Base-by-base conservation (phyloP, 2,329 filamentous ascomycete genomes). In the Xylaria sp. region DNA sequence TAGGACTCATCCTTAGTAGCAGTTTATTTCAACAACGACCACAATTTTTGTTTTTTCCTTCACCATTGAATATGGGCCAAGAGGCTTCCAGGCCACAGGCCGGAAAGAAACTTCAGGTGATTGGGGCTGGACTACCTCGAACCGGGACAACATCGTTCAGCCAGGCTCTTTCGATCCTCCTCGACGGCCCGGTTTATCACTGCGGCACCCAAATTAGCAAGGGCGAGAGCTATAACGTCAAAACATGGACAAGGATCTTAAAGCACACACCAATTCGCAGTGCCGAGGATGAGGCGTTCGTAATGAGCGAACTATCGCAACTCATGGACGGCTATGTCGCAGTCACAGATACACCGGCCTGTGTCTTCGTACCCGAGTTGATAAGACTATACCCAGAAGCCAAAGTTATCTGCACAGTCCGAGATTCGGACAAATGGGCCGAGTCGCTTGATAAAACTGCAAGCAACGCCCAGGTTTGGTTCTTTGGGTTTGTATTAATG, bases 341-440 rank as follows among this genome's bases (percentile, higher is more conserved):
- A 3, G 68, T 67, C 19, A 72, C 72, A 5, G 72, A 73, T 57
- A 64, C 64, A 3, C 70, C 71, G 1, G 68, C 62, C 0, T 66
- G 65, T 15, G 58, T 65, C 29, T 72, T 74, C 46, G 68, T 70
- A 1, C 68, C 65, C 2, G 73, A 74, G 47, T 58, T 74, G 15
- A 59, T 71, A 31, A 62, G 67, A 49, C 23, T 73, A 11, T 72
- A 72, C 44, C 71, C 71, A 1, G 70, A 74, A 31, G 69, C 71
- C 37, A 70, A 71, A 33, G 71, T 73, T 27, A 72, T 73, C 41
- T 71, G 69, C 60, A 72, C 70, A 1, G 53, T 69, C 27, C 65
- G 72, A 23, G 65, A 74, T 52, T 59, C 67, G 5, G 67, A 68
- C 29, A 61, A 55, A 25, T 75, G 73, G 72, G 69, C 66, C 53